Base-by-base conservation (phyloP, 164 flowering plant genomes). In the Tetracentron sinense region DNA sequence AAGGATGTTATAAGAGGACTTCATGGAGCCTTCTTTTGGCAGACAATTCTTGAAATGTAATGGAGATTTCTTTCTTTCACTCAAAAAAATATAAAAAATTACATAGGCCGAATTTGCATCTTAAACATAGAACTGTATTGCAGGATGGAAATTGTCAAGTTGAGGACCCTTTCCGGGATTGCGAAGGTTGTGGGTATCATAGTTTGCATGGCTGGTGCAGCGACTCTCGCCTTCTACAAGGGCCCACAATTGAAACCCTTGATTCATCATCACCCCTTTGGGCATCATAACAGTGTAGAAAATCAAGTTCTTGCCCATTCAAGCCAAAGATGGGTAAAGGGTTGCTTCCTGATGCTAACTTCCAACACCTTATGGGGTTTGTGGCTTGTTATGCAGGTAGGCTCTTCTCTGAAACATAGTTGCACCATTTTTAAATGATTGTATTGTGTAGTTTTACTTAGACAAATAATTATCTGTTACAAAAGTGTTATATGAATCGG, bases 301-400 rank as follows among this genome's bases (percentile, higher is more conserved):
- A 69, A 44, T 23, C 48, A 33, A 6, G 44, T 1, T 23, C 70
- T 54, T 17, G 57, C 51, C 28, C 31, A 65, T 54, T 64, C 89
- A 3, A 46, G 57, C 27, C 25, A 26, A 7, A 75, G 74, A 0
- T 85, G 96, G 96, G 74, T 90, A 10, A 81, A 80, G 70, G 96
- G 93, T 54, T 78, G 78, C 66, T 75, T 84, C 61, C 75, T 90
- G 69, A 68, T 85, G 88, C 75, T 90, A 42, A 6, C 62, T 27
- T 66, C 85, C 72, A 80, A 75, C 70, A 47, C 47, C 11, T 58
- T 64, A 3, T 87, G 90, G 88, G 87, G 78, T 44, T 23, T 82
- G 11, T 87, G 96, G 96, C 70, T 90, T 21, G 86, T 90, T 0
- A 62, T 85, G 21, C 93, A 90, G 91, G 96, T 89, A 72, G 0